phyloP scores from a whole-genome alignment of 2,329 filamentous ascomycete genomes.

The Botrytis medusae region DNA sequence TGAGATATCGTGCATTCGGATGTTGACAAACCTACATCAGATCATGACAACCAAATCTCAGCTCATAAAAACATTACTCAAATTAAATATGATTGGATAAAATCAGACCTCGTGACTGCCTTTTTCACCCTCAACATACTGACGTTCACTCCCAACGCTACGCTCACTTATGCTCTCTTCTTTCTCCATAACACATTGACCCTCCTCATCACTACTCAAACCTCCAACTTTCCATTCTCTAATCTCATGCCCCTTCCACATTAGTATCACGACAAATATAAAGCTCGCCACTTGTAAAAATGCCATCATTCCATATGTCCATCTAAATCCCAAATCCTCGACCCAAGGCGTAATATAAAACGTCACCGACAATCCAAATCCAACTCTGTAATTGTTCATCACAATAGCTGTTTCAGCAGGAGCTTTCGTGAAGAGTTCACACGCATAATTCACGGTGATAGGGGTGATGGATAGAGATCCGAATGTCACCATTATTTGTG shows the following conservation, averaged over 20 bases:
- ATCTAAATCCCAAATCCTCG: constrained; percentile 40
- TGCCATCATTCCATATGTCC: constrained; percentile 46
- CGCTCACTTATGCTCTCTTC: neutral
- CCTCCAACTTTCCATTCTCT: constrained; percentile 23
- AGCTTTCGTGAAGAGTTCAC: constrained; percentile 41
- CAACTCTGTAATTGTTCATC: constrained; percentile 41
- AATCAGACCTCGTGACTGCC: neutral
- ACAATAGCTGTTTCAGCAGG: constrained; percentile 42
- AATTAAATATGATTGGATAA: neutral
- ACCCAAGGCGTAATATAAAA: constrained; percentile 46
- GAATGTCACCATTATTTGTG: constrained; percentile 45
- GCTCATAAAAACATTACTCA: neutral
- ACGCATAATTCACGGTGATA: constrained; percentile 31
- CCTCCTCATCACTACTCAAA: constrained; percentile 35
- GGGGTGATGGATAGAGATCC: constrained; percentile 25
- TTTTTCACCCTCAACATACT: neutral
- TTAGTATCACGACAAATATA: constrained; percentile 34
- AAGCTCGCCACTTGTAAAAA: constrained; percentile 41
- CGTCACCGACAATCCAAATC: constrained; percentile 42
- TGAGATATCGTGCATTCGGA: no score
- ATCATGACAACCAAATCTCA: no score
- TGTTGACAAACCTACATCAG: no score
- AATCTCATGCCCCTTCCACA: constrained; percentile 37
- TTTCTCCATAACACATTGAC: constrained; percentile 29
- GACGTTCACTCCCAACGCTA: neutral